Evolutionary conservation across 2,329 filamentous ascomycete species (phyloP), one percentile per base, ranked within the genome.

Genomic region (Aspergillus sp.): DNA sequence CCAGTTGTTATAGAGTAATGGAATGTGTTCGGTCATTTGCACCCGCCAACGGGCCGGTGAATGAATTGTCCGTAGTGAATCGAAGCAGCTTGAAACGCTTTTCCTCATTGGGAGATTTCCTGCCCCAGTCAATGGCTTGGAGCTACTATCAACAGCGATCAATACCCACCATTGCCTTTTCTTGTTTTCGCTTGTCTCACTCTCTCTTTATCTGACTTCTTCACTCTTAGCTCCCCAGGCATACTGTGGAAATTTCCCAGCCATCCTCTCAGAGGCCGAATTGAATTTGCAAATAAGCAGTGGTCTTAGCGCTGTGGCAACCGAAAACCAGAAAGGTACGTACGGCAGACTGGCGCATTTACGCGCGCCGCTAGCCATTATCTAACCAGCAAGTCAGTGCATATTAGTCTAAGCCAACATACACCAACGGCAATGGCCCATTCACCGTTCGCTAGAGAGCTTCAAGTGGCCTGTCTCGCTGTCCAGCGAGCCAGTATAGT

Each of bases 401-500:
- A 36, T 13, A 5, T 19, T 7, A 19, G 43, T 47, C 43, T 10
- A 25, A 25, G 43, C 19, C 43, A 15, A 13, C 19, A 21, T 13
- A 43, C 17, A 19, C 8, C 15, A 45, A 45, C 17, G 5, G 17
- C 23, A 15, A 48, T 48, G 45, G 13, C 21, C 15, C 45, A n/a
- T 13, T 28, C 45, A 48, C 23, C 45, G 2, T 48, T 25, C n/a
- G 23, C 57, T 30, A 28, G 50, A 57, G 55, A 57, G 21, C 23
- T 53, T 19, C 49, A 32, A 32, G 53, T 58, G 21, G 59, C 59
- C 32, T 49, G 41, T 43, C 32, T 57, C 25, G 59, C 59, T 4
- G 54, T 61, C 7, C 55, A 61, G 13, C 41, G 54, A 38, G 55
- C 59, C 55, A 58, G 59, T 36, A 54, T 58, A n/a, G 19, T 56